Evolutionary conservation across 1,139 yeast genomes (phyloP), one percentile per base, ranked within the genome.

Genomic region (Debaryomyces subglobosus): DNA sequence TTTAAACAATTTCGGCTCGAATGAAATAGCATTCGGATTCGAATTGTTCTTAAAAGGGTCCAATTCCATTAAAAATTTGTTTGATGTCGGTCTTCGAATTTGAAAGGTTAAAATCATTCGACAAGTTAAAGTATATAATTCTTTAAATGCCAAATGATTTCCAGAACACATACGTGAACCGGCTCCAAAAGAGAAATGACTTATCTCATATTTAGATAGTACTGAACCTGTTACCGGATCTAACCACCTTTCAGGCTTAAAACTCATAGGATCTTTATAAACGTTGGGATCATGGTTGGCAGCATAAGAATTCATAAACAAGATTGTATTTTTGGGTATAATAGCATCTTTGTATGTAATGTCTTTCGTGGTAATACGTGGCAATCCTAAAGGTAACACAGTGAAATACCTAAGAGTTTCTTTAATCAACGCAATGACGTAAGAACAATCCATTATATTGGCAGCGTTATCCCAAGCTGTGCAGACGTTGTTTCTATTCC

Each of bases 91-190:
- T 5, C 76, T 67, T 24, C 59, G 61, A 12, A 85, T 69, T 58
- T 64, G 66, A 58, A 70, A 76, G 21, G 67, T 50, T 10, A 76
- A 49, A 6, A 74, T 55, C 46, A 71, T 47, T 34, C 77, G 64
- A 49, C 73, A 60, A 5, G 65, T 53, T 39, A 74, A 50, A 6
- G 70, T 62, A 57, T 86, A 86, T 62, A 86, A 68, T 58, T 86
- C 90, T 48, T 79, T 78, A 55, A 75, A 71, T 0, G 90, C 90
- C 45, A 87, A 68, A 44, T 77, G 74, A 43, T 77, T 76, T 0
- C 94, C 95, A 0, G 86, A 77, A 60, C 94, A 87, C 80, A 77
- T 82, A 48, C 94, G 64, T 1, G 85, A 72, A 0, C 94, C 95
- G 13, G 81, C 79, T 0, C 94, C 94, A 64, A 86, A 87, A 0